phyloP scores from a whole-genome alignment of 345 rosid species.

The Clausena lansium region DNA sequence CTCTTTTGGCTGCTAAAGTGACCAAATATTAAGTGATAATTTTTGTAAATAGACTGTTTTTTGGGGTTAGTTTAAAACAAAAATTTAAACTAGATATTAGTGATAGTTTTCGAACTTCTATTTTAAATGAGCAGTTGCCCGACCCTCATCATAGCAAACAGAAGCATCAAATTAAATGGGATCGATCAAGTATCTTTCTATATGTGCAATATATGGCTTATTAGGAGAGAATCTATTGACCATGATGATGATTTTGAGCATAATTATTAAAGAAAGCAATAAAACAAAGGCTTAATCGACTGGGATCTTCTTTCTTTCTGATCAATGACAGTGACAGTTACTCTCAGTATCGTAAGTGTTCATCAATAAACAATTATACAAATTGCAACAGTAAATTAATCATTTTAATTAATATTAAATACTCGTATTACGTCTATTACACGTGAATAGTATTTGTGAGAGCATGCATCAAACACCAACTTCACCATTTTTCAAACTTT shows the following conservation, averaged over 20 bases:
- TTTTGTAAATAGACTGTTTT: too few species aligned
- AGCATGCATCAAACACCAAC: constrained; percentile 27
- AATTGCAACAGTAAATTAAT: constrained; percentile 3
- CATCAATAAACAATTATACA: constrained; percentile 18
- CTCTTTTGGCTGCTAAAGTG: background rate
- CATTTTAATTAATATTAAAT: background rate
- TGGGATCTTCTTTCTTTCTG: constrained; percentile 15
- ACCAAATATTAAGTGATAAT: background rate
- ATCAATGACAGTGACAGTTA: constrained; percentile 27
- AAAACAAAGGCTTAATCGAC: constrained; percentile 8
- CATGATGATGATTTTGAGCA: background rate
- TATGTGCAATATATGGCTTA: background rate
- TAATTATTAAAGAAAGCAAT: too few species aligned
- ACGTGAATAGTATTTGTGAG: constrained; percentile 35
- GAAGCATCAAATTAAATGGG: background rate
- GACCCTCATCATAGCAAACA: background rate
- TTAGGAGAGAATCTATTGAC: background rate
- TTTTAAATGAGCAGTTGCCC: too few species aligned
- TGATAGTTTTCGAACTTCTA: too few species aligned
- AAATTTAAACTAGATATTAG: too few species aligned
- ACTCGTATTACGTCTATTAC: constrained; percentile 27
- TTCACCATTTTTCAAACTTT: constrained; percentile 23
- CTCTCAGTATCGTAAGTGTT: constrained; percentile 16
- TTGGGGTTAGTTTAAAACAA: too few species aligned
- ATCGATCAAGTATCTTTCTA: background rate